These are phyloP conservation scores for Lipomyces sp. DNA, from an alignment of 805 yeast species.

Conservation along the genomic window DNA sequence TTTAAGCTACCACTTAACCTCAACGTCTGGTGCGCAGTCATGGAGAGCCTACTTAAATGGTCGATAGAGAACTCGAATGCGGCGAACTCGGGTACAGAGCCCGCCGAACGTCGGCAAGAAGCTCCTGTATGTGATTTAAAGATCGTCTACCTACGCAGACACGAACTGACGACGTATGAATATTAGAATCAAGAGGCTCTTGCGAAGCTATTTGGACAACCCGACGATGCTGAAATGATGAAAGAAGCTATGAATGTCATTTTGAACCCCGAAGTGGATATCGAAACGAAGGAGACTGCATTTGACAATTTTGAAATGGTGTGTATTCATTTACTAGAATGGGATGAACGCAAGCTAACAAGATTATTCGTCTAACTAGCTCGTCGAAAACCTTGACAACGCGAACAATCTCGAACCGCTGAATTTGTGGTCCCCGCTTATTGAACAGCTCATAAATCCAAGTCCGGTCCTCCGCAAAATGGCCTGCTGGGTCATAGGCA, in stretches of 20 bases:
- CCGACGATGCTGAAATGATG: constrained; percentile 90
- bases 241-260: constrained; percentile 65
- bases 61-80: constrained; percentile 74
- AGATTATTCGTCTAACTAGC: too few relatives aligned
- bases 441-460: constrained; percentile 50
- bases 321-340: not conserved
- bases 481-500: constrained; percentile 75
- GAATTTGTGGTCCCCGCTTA: constrained; percentile 72
- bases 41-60: constrained; percentile 94
- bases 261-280: constrained; percentile 52
- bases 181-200: constrained; percentile 65
- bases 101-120: constrained; percentile 57
- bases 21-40: too few relatives aligned
- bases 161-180: not conserved
- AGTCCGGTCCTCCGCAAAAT: constrained; percentile 49
- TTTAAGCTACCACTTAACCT: too few relatives aligned
- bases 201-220: constrained; percentile 70
- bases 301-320: constrained; percentile 86
- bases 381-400: constrained; percentile 88
- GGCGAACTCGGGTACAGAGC: constrained; percentile 55
- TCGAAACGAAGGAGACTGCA: constrained; percentile 68
- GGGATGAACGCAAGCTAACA: too few relatives aligned
- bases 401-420: constrained; percentile 87
- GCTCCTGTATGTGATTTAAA: constrained; percentile 40
- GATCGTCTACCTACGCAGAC: not conserved